These are phyloP conservation scores for Acanthamoeba divionensis DNA, from an alignment of 208 protist genomes.

Conservation along the genomic window DNA sequence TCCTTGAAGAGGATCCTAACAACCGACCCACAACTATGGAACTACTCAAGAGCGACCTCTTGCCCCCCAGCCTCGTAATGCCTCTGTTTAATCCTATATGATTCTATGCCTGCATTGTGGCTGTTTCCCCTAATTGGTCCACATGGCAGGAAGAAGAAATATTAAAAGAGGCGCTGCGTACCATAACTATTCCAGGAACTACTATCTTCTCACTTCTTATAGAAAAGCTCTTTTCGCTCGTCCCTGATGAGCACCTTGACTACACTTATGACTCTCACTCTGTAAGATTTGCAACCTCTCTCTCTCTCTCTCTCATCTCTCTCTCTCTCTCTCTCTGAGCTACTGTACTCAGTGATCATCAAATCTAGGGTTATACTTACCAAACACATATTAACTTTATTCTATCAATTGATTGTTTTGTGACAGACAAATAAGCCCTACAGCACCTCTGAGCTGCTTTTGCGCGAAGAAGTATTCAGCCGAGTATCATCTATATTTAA, in stretches of 20 bases:
- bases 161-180: constrained; percentile 64
- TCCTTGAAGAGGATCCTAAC: constrained; percentile 59
- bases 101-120: too few relatives aligned
- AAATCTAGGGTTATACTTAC: neutral
- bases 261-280: constrained; percentile 52
- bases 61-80: constrained; percentile 64
- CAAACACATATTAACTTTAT: neutral
- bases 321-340: too few relatives aligned
- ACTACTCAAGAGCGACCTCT: constrained; percentile 55
- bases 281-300: neutral
- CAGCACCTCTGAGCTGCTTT: neutral
- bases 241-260: constrained; percentile 55
- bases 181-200: constrained; percentile 58
- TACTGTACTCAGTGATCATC: too few relatives aligned
- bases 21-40: constrained; percentile 64
- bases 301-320: neutral
- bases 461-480: constrained; percentile 44
- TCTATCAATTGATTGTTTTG: neutral
- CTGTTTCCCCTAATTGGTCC: too few relatives aligned
- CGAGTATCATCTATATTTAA: constrained; percentile 33
- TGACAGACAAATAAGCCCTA: neutral
- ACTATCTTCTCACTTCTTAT: constrained; percentile 62
- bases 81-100: too few relatives aligned
- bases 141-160: constrained; percentile 62
- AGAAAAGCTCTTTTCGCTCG: constrained; percentile 61